These are phyloP conservation scores for Heliamphora ciliata DNA, from an alignment of 179 eudicot species.

Conservation along the genomic window DNA sequence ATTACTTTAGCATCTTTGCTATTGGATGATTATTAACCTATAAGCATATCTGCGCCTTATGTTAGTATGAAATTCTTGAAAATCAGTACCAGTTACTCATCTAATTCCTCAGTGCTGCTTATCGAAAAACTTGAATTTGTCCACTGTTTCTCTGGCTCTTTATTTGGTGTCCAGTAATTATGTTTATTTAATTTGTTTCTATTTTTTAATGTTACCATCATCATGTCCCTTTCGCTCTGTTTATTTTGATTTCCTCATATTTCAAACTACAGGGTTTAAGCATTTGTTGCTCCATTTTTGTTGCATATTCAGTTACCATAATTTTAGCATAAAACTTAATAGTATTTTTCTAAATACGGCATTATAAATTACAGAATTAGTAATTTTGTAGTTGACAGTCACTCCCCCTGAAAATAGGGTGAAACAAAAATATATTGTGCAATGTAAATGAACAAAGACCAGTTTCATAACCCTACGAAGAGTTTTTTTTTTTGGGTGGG, in stretches of 20 bases:
- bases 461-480: too few relatives aligned
- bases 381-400: too few relatives aligned
- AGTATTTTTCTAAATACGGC: background rate
- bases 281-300: background rate
- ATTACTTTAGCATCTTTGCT: background rate
- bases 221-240: background rate
- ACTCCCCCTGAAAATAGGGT: too few relatives aligned
- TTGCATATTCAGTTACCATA: background rate
- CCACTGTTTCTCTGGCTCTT: constrained; percentile 3
- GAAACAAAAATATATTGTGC: too few relatives aligned
- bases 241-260: background rate
- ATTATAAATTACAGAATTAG: background rate
- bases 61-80: constrained; percentile 7
- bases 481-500: too few relatives aligned
- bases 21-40: background rate
- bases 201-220: background rate
- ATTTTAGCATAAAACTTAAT: background rate
- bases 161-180: background rate
- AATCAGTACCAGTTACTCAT: background rate
- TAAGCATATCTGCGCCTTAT: background rate
- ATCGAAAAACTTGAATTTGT: background rate
- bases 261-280: background rate
- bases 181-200: background rate
- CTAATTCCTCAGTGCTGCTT: background rate
- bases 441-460: too few relatives aligned